phyloP scores from a whole-genome alignment of 83 land plant species.

The Thuja plicata region DNA sequence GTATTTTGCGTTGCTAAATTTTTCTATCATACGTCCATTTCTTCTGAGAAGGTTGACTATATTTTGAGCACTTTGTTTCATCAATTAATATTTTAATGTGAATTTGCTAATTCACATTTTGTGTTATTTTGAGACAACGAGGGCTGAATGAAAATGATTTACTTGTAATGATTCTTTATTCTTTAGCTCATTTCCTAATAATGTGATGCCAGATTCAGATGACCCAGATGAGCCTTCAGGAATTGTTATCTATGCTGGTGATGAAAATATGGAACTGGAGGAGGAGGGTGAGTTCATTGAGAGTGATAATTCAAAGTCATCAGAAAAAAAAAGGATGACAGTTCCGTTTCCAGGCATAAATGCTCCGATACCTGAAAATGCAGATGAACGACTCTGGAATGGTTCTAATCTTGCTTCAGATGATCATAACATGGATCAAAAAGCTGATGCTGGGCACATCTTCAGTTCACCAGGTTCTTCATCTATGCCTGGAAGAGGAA shows the following conservation, averaged over 20 bases:
- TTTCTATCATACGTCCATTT: background rate
- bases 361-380: constrained; percentile 84
- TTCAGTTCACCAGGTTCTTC: constrained; percentile 15
- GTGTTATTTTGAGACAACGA: background rate
- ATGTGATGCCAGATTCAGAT: constrained; percentile 29
- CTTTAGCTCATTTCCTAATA: background rate
- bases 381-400: constrained; percentile 66
- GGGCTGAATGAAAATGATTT: background rate
- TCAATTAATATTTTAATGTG: background rate
- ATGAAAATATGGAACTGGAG: constrained; percentile 24
- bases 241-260: constrained; percentile 70
- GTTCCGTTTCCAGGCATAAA: constrained; percentile 91
- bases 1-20: background rate
- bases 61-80: background rate
- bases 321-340: constrained; percentile 49
- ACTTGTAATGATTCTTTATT: background rate
- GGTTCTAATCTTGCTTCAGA: constrained; percentile 21
- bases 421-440: constrained; percentile 18
- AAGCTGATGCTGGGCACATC: constrained; percentile 14
- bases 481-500: constrained; percentile 15
- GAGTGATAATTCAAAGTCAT: constrained; percentile 17
- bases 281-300: constrained; percentile 87
- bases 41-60: background rate
- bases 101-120: background rate
- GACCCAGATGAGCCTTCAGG: constrained; percentile 79